Evolutionary conservation across 2,329 filamentous ascomycete species (phyloP), one percentile per base, ranked within the genome.

Genomic region (Nemania sp.): DNA sequence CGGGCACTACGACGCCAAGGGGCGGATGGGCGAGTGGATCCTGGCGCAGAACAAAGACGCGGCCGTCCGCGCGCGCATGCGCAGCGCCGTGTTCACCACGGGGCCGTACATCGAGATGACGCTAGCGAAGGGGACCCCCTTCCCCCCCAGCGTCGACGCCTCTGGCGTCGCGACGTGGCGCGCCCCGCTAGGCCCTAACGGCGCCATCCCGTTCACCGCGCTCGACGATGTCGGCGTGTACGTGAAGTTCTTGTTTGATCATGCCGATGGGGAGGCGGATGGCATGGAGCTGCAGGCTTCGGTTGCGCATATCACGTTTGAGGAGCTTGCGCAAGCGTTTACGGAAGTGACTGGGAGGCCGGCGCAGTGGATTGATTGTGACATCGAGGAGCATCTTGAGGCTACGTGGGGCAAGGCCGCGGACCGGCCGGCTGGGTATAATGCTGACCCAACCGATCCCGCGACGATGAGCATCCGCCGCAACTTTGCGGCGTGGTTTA

Each of bases 31-130:
- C 0, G 79, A 84, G 66, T 84, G 80, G 80, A 79, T 85, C n/a
- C 71, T 83, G 6, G 73, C 75, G 22, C 82, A 85, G 72, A 82
- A 82, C 67, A 70, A 74, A 41, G 70, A 70, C 20, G 78, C 80
- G 72, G 72, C 18, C 18, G 61, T 72, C 57, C 56, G n/a, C 5
- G 38, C 67, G 47, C 70, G 71, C 11, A 83, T 82, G 62, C 84
- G 86, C 58, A 88, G 88, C 49, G 83, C 88, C 20, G 82, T 85
- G 2, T 90, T 90, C 75, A 90, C 89, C 52, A 87, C 87, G 0
- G 88, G 88, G 0, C 83, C 83, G 0, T 85, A 85, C 69, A 82
- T 85, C 15, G 81, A 83, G 49, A 85, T 85, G 82, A 70, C 78
- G 0, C 76, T 83, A 2, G 75, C 77, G 0, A 53, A 52, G 0